These are phyloP conservation scores for Neospora caninum DNA, from an alignment of 169 alveolate species.

Conservation along the genomic window DNA sequence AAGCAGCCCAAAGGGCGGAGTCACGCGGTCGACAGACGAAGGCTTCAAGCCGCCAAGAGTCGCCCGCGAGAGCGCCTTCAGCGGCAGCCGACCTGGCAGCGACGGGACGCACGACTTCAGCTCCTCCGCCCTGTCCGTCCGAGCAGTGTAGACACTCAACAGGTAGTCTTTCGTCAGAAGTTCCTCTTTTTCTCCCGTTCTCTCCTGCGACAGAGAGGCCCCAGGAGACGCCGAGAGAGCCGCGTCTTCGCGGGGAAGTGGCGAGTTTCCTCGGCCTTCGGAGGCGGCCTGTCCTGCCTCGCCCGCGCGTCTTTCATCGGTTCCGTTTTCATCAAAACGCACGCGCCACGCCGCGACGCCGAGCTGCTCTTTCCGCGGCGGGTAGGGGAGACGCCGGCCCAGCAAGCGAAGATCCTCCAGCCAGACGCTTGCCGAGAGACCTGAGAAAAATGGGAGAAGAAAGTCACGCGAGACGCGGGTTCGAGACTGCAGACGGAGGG, in stretches of 20 bases:
- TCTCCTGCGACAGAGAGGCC: no score
- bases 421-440: slow-evolving; percentile 15
- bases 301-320: neutral
- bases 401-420: slow-evolving; percentile 28
- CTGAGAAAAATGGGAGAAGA: neutral
- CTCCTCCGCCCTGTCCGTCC: neutral
- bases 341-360: slow-evolving; percentile 34
- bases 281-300: neutral
- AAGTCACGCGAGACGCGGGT: neutral
- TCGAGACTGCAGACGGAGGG: no score
- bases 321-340: neutral
- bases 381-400: slow-evolving; percentile 55
- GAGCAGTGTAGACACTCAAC: neutral
- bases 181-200: neutral
- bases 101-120: neutral
- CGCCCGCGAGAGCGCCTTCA: neutral
- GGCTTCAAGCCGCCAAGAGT: neutral
- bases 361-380: slow-evolving; percentile 27
- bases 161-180: neutral
- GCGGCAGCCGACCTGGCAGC: neutral
- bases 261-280: neutral
- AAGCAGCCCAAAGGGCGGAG: slow-evolving; percentile 10
- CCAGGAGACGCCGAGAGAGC: neutral
- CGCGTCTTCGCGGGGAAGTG: neutral
- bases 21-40: neutral